Base-by-base conservation (phyloP, 495 filamentous ascomycete genomes). In the Pyronema domesticum region DNA sequence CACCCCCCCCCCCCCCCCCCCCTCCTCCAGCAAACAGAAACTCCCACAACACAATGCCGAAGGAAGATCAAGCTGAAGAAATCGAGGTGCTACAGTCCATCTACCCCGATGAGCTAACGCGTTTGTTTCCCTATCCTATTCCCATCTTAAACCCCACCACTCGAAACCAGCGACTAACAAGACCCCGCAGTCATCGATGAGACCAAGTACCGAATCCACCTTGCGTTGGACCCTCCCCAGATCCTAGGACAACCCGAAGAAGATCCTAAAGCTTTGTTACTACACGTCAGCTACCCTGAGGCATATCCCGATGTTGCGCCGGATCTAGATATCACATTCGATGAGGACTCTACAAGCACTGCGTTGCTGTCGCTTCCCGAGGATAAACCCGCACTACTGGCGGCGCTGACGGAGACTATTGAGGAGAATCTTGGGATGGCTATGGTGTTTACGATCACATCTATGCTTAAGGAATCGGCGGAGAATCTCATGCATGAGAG, bases 51-150 rank as follows among this genome's bases (percentile, higher is more conserved):
- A 79, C 59, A 8, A 30, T 95, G 91, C 89, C 89, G 23, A 78
- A 76, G 63, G 91, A 98, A 71, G 91, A 98, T 54, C 91, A 98
- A 68, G 71, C 78, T 51, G 89, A 98, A 72, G 91, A 98, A 73
- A 82, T 89, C 60, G 91, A 95, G 67, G 89, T 98, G 53, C 85
- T 98, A 58, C 86, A 89, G 63, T 94, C 88, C 53, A 99, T 99
- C 60, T 99, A 95, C 63, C 89, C 93, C 10, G 93, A 99, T 37
- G 93, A 99, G 68, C 94, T 96, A 49, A 85, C 81, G 76, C 84
- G 89, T 93, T 36, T 13, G 70, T 57, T 14, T 34, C 18, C 23
- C 23, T 30, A 2, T 2, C 45, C 15, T 14, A 3, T n/a, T 33
- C 34, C 35, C 42, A 13, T 35, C 30, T 33, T 37, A 11, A 11